A percentile compares a stretch with the other conserved stretches of the same genome.
Conservation (phyloP, 2,329 filamentous ascomycete genomes). For the Samsoniella hepiali region DNA sequence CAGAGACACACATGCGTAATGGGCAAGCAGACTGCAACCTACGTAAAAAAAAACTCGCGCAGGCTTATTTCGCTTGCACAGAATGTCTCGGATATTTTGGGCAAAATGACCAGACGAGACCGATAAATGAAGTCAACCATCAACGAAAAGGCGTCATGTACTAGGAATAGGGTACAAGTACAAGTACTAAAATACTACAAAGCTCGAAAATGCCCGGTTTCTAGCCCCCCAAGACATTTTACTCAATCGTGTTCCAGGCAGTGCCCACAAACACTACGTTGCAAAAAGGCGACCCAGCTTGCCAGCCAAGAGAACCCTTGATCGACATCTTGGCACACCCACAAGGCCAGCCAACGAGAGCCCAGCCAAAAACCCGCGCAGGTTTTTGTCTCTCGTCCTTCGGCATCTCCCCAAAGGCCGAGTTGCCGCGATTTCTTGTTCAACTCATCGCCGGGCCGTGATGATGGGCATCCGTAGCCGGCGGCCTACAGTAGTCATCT, state of each 20-base stretch:
- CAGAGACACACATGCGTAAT: neutral
- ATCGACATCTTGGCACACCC: constrained; percentile 16
- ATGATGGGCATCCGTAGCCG: too few species aligned
- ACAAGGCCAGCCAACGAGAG: constrained; percentile 6
- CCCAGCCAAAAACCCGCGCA: neutral
- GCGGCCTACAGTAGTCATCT: too few species aligned
- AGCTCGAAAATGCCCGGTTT: neutral
- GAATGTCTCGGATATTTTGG: constrained; percentile 1
- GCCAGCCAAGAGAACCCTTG: constrained; percentile 15
- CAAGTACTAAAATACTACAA: neutral
- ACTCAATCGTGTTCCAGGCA: constrained; percentile 1
- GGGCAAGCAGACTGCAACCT: neutral
- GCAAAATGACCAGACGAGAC: neutral
- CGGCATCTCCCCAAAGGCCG: neutral
- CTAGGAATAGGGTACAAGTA: neutral
- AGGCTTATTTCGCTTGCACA: neutral
- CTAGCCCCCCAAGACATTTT: neutral
- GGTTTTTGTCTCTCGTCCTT: neutral
- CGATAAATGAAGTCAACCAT: neutral
- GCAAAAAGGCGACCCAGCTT: neutral
- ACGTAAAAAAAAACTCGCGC: neutral
- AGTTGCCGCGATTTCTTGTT: neutral
- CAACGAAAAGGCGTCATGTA: neutral
- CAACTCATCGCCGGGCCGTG: too few species aligned
- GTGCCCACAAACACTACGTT: neutral